Conservation (phyloP, 2,329 filamentous ascomycete genomes). For the Hirsutella rhossiliensis region DNA sequence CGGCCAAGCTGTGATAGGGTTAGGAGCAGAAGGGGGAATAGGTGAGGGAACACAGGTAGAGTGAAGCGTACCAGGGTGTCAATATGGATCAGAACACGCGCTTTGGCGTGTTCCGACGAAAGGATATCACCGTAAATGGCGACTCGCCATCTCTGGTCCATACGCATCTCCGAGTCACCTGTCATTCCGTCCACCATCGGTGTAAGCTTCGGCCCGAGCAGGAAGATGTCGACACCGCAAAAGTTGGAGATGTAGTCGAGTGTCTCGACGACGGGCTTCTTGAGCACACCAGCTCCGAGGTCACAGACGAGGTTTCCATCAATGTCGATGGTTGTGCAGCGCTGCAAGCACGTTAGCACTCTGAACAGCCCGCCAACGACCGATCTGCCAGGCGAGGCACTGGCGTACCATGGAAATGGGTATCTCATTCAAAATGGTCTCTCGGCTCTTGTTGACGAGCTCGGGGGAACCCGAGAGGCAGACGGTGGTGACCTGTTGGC, state of each 20-base stretch:
- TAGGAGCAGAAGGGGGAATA: conserved; percentile 4
- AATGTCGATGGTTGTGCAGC: conserved; percentile 86
- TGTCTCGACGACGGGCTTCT: conserved; percentile 67
- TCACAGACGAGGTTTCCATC: conserved; percentile 86
- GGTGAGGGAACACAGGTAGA: background rate
- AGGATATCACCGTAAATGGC: conserved; percentile 93
- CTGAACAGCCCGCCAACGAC: background rate
- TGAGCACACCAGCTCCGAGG: conserved; percentile 50
- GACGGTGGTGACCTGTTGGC: conserved; percentile 68
- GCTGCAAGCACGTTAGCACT: conserved; percentile 26
- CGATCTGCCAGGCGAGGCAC: background rate
- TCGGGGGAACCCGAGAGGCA: conserved; percentile 83
- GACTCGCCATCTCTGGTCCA: conserved; percentile 82
- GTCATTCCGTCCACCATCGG: conserved; percentile 64
- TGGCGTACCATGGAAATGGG: conserved; percentile 72
- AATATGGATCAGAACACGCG: conserved; percentile 90
- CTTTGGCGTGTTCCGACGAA: conserved; percentile 94
- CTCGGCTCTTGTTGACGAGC: conserved; percentile 77
- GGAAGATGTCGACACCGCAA: conserved; percentile 92
- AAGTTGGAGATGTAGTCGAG: conserved; percentile 78
- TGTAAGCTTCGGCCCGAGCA: conserved; percentile 79
- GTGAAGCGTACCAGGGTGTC: conserved; percentile 62
- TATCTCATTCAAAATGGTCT: conserved; percentile 81
- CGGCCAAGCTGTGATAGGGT: conserved; percentile 46
- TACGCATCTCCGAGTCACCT: conserved; percentile 69